These are phyloP conservation scores for Chrysopogon serrulatus DNA, from an alignment of 176 grass and related monocot genomes.

Conservation along the genomic window DNA sequence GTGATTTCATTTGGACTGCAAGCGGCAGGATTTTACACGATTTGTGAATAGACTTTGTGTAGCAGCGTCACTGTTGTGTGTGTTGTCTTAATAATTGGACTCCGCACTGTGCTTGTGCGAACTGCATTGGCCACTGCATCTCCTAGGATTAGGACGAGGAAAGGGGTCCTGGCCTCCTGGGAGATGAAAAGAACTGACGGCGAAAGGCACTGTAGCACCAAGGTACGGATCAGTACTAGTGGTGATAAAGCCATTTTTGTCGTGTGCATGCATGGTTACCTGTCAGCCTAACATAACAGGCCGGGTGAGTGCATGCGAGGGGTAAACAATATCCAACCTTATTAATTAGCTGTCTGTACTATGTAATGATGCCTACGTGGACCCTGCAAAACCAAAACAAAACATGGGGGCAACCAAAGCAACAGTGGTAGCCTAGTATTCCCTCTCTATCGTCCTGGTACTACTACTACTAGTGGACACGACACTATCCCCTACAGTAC, in stretches of 20 bases:
- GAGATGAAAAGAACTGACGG: not conserved
- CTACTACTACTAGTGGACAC: too few species aligned
- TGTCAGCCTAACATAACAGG: not conserved
- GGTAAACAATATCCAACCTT: not conserved
- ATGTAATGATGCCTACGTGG: slow-evolving; percentile 29
- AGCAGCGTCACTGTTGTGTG: too few species aligned
- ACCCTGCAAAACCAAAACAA: not conserved
- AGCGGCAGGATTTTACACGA: too few species aligned
- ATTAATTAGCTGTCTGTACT: not conserved
- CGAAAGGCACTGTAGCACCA: not conserved
- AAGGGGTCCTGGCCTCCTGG: not conserved
- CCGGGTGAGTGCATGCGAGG: not conserved
- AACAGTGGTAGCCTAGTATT: not conserved
- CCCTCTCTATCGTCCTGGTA: not conserved
- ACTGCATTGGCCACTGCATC: not conserved
- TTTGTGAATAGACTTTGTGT: too few species aligned
- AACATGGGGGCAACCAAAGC: not conserved
- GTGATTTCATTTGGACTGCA: too few species aligned
- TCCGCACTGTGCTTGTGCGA: too few species aligned
- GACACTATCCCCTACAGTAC: too few species aligned
- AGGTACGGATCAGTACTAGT: too few species aligned
- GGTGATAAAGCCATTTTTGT: not conserved
- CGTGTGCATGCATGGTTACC: not conserved
- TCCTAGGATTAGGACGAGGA: not conserved
- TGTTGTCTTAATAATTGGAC: too few species aligned